phyloP scores from a whole-genome alignment of 306 rosid genomes.

The Gillenia trifoliata region DNA sequence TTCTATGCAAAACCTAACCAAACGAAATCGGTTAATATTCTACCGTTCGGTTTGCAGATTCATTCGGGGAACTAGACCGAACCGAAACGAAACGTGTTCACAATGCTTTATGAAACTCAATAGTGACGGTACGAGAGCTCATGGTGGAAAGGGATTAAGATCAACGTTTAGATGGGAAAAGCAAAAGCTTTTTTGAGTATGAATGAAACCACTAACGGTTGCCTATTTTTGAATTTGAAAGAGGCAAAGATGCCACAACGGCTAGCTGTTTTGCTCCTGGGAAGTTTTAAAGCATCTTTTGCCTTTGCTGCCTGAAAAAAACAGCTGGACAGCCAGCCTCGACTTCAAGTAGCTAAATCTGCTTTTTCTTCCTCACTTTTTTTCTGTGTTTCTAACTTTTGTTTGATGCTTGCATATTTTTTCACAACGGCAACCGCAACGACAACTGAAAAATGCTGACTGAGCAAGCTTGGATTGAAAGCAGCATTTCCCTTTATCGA shows the following conservation, averaged over 20 bases:
- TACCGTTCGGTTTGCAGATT: too few species aligned
- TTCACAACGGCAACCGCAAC: neutral
- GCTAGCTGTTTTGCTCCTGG: neutral
- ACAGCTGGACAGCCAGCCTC: neutral
- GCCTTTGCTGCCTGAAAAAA: slow-evolving; percentile 5
- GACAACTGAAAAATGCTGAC: neutral
- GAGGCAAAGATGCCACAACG: neutral
- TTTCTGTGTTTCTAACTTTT: neutral
- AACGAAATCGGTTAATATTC: too few species aligned
- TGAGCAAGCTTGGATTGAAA: neutral
- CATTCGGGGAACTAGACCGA: neutral
- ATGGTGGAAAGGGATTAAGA: too few species aligned
- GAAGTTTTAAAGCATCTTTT: neutral
- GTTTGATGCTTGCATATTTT: neutral
- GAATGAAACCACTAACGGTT: neutral
- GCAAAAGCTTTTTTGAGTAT: neutral
- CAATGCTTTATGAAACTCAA: too few species aligned
- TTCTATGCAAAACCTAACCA: too few species aligned
- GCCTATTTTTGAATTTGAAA: slow-evolving; percentile 1
- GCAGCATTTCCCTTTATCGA: slow-evolving; percentile 3
- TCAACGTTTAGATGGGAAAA: too few species aligned
- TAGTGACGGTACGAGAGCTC: too few species aligned
- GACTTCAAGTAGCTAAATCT: neutral
- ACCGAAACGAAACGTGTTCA: too few species aligned
- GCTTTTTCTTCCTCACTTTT: neutral